These are phyloP conservation scores for Ascochyta fabae DNA, from an alignment of 2,329 filamentous ascomycete species.

Conservation along the genomic window DNA sequence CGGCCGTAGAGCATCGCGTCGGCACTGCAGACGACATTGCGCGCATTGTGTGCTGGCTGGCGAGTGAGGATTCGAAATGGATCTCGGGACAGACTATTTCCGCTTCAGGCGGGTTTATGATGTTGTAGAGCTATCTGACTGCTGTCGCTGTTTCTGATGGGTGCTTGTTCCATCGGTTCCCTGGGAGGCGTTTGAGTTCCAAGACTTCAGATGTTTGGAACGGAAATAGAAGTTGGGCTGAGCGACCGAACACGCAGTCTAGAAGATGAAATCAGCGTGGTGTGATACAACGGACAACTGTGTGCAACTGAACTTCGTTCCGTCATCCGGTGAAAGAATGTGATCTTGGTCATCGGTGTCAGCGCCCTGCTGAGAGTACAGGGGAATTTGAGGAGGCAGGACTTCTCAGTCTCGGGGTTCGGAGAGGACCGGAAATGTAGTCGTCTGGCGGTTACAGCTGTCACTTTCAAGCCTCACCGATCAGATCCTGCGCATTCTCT, in stretches of 20 bases:
- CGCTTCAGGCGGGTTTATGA: constrained; percentile 58
- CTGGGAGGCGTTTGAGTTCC: constrained; percentile 25
- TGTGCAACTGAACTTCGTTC: neutral
- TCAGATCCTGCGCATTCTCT: constrained; percentile 9
- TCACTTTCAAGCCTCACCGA: constrained; percentile 22
- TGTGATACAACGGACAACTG: neutral
- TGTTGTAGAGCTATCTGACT: constrained; percentile 27
- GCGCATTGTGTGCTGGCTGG: constrained; percentile 63
- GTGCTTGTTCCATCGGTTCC: constrained; percentile 29
- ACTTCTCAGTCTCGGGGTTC: constrained; percentile 10
- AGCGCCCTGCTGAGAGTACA: constrained; percentile 1
- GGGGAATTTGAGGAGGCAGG: constrained; percentile 1
- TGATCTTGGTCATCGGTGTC: neutral
- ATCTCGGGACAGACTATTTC: constrained; percentile 62
- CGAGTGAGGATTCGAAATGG: constrained; percentile 53
- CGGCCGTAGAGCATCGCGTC: constrained; percentile 59
- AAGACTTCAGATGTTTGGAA: constrained; percentile 42
- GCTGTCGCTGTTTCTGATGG: constrained; percentile 21
- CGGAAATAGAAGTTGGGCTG: constrained; percentile 11
- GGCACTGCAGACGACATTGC: constrained; percentile 62
- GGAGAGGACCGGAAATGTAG: constrained; percentile 10
- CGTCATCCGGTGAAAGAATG: neutral
- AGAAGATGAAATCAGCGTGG: neutral
- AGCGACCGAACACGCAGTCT: neutral
- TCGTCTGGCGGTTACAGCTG: constrained; percentile 23